Base-by-base conservation (phyloP, 208 protist genomes). In the Trichomonas vaginalis region DNA sequence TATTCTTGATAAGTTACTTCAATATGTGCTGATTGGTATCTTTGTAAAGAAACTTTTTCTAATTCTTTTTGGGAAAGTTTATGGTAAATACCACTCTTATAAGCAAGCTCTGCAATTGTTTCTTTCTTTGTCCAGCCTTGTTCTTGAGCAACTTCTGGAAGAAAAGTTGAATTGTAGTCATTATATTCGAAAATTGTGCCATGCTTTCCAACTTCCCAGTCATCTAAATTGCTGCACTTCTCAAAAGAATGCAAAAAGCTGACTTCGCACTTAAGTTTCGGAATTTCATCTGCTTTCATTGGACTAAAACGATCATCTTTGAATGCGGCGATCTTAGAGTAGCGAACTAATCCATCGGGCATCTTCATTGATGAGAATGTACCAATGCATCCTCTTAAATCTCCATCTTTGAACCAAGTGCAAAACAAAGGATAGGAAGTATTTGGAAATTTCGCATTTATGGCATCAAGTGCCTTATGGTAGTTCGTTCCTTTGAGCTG, bases 131-230 rank as follows among this genome's bases (percentile, higher is more conserved):
- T 17, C 86, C 86, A 92, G 4, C 45, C 45, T 51, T 92, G 86
- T 51, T 92, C 86, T 47, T 92, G 86, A 35, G 86, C 86, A 51
- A 92, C 86, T 51, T 92, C 86, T 48, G 86, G 86, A 35, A 92
- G 45, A 39, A 39, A 92, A 39, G 86, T 92, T 92, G 86, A 48
- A 51, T 6, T 39, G 32, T 46, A 23, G 27, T 40, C 35, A n/a
- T 47, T 40, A 4, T 45, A 47, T n/a, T 27, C 17, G 3, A 88
- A 88, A 47, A 47, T 88, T n/a, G 39, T 88, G 1, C 82, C 82
- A 92, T 92, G 86, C 4, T 51, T 51, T 35, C 86, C 86, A 32
- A 92, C 37, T 32, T 92, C 45, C 86, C 86, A 92, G 45, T 92
- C 86, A 48, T 48, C 42, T 32, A 51, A 15, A 51, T 92, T 51